Evolutionary conservation across 106 monocot genomes (phyloP).

Genomic region (Agapanthus africanus): DNA sequence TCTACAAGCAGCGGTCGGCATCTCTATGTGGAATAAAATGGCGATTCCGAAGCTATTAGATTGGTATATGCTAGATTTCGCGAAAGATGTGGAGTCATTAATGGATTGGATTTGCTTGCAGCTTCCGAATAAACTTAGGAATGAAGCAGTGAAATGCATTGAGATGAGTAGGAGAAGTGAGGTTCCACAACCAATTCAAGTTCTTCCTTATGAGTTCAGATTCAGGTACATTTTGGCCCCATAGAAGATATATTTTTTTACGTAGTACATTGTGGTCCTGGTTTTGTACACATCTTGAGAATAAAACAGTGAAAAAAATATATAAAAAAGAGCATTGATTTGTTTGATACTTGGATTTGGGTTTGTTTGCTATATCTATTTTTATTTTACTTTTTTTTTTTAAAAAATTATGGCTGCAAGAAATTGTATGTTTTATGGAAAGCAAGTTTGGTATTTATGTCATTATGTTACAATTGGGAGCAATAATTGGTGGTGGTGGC

Average conservation of each 20-base stretch:
- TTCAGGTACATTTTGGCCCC: constrained; percentile 25
- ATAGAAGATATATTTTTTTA: neutral
- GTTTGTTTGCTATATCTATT: neutral
- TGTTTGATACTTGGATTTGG: neutral
- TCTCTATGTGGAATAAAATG: constrained; percentile 37
- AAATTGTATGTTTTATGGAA: too few species aligned
- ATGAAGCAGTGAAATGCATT: constrained; percentile 43
- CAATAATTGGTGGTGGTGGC: too few species aligned
- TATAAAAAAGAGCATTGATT: neutral
- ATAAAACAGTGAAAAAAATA: constrained; percentile 11
- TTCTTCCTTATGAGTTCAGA: constrained; percentile 27
- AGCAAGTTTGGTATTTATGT: too few species aligned
- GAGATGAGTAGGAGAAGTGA: constrained; percentile 8
- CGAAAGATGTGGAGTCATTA: constrained; percentile 78
- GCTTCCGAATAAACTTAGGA: constrained; percentile 41
- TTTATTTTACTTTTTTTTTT: neutral
- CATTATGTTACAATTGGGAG: too few species aligned
- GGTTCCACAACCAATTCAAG: constrained; percentile 12
- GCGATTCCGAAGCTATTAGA: constrained; percentile 87
- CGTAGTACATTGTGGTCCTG: constrained; percentile 8
- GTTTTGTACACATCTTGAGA: constrained; percentile 21
- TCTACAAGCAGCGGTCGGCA: constrained; percentile 79
- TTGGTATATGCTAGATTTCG: constrained; percentile 91
- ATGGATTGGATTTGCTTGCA: constrained; percentile 92
- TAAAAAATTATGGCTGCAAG: neutral